phyloP scores from a whole-genome alignment of 2,329 filamentous ascomycete species.

The Chaetomium olivaceum region DNA sequence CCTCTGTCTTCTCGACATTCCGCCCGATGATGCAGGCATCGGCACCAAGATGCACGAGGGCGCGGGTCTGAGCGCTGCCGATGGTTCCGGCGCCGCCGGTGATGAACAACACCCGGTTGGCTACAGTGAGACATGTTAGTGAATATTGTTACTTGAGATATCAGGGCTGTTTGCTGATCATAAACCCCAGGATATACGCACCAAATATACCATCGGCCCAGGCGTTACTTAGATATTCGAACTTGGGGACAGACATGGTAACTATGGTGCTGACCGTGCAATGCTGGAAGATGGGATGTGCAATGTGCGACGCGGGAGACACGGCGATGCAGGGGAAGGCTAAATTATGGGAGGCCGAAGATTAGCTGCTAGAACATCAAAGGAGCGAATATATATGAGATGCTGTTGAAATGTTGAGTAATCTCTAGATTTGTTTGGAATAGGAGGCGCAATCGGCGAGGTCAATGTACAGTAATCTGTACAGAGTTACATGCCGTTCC shows the following conservation, averaged over 20 bases:
- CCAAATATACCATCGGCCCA: constrained; percentile 89
- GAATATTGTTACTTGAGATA: constrained; percentile 4
- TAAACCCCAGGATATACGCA: constrained; percentile 40
- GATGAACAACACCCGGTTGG: constrained; percentile 87
- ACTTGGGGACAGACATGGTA: constrained; percentile 67
- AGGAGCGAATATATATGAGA: not conserved
- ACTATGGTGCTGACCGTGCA: constrained; percentile 53
- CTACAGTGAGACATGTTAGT: constrained; percentile 45
- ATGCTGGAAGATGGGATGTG: not conserved
- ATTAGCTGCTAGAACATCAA: too few species aligned
- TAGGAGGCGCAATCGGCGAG: not conserved
- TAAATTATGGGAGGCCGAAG: too few species aligned
- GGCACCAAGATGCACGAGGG: constrained; percentile 85
- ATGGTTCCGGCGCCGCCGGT: constrained; percentile 93
- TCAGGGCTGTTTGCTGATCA: not conserved
- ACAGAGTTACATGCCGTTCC: not conserved
- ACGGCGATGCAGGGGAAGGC: too few species aligned
- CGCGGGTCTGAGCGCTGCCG: constrained; percentile 90
- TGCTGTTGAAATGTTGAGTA: not conserved
- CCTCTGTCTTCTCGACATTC: constrained; percentile 83
- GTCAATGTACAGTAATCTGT: too few species aligned
- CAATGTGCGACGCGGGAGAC: not conserved
- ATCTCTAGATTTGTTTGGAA: not conserved
- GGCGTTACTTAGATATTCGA: constrained; percentile 75
- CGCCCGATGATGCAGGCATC: constrained; percentile 93